Evolutionary conservation across 345 rosid species (phyloP).

Genomic region (Firmiana major): DNA sequence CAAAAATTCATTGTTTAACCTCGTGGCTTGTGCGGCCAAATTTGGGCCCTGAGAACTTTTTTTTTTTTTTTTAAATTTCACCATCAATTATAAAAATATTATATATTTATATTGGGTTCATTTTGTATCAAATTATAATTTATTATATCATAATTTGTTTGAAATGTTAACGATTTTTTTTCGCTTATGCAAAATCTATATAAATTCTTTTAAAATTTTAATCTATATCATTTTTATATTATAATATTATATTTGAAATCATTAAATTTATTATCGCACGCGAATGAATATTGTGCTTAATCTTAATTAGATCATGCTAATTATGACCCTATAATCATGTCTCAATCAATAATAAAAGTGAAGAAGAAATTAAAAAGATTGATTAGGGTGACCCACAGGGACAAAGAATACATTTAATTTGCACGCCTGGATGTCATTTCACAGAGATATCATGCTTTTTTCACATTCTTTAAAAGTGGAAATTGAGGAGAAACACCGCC

Average conservation of each 20-base stretch:
- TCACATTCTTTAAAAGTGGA: not conserved
- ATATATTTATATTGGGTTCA: no score
- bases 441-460: constrained; percentile 4
- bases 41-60: not conserved
- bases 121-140: no score
- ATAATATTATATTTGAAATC: no score
- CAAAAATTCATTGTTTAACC: not conserved
- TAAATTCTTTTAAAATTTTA: no score
- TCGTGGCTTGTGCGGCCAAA: constrained; percentile 12
- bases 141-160: no score
- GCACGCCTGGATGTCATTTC: constrained; percentile 33
- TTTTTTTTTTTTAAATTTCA: no score
- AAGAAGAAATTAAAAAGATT: not conserved
- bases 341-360: constrained; percentile 6
- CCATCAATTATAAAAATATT: no score
- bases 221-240: no score
- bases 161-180: no score
- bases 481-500: not conserved
- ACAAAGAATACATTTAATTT: not conserved
- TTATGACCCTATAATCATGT: constrained; percentile 22
- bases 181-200: no score
- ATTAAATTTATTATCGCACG: no score
- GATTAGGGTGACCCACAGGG: constrained; percentile 4
- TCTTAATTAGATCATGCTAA: constrained; percentile 16
- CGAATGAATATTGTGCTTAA: no score